Base-by-base conservation (phyloP, 352 stramenopile species). In the Aphanomyces astaci region DNA sequence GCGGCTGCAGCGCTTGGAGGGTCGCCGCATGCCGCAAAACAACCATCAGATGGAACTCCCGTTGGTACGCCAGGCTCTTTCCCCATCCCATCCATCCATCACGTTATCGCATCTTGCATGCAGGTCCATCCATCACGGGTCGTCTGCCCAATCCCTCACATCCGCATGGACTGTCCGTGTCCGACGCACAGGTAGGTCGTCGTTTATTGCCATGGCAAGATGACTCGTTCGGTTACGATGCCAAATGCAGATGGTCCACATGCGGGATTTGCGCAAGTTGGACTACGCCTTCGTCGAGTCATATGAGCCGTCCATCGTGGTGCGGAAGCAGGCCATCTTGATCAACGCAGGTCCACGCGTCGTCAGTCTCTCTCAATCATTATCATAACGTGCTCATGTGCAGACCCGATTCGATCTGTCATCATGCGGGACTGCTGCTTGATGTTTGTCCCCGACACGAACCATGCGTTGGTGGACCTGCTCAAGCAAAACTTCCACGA, bases 311-410 rank as follows among this genome's bases (percentile, higher is more conserved):
- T 88, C 81, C 1, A 87, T 92, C 49, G 79, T 86, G 28, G 77
- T 92, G 33, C 80, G 83, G 9, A 88, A 89, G 73, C 81, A 92
- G 70, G 83, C 83, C 30, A 86, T 92, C 62, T 76, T 92, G 24
- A 78, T 92, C 56, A 92, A 87, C 66, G 81, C 83, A 22, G 82
- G 81, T 85, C 74, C 36, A 0, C 36, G 36, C 9, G 10, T n/a
- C n/a, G n/a, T n/a, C n/a, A n/a, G n/a, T n/a, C n/a, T n/a, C n/a
- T n/a, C n/a, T n/a, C n/a, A n/a, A n/a, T n/a, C n/a, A n/a, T n/a
- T n/a, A n/a, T 49, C 55, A 68, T 19, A 67, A 36, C 19, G 19
- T 22, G 11, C 22, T 43, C 24, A 67, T 32, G 33, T 73, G 43
- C 55, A 84, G 79, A 92, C 62, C 83, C 83, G 4, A 70, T 92